These are phyloP conservation scores for Flaveria robusta DNA, from an alignment of 129 eudicot genomes.

Conservation along the genomic window DNA sequence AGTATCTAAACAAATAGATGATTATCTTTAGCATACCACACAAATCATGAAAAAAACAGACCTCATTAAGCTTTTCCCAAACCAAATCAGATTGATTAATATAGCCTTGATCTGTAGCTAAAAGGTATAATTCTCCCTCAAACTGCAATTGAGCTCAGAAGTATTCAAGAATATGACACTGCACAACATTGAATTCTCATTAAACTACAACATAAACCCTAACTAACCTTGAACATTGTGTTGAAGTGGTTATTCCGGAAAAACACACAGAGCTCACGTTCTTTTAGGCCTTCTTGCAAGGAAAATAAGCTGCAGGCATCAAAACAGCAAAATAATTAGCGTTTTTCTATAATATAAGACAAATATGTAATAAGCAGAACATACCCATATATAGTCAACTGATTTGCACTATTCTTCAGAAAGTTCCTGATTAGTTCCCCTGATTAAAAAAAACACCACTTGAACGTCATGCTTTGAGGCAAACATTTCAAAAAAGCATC, in stretches of 20 bases:
- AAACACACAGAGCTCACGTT: conserved; percentile 87
- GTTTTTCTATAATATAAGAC: background rate
- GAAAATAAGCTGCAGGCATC: conserved; percentile 60
- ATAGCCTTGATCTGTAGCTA: conserved; percentile 95
- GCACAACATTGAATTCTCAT: conserved; percentile 3
- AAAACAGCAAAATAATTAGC: background rate
- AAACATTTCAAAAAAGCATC: conserved; percentile 4
- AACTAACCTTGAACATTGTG: conserved; percentile 95
- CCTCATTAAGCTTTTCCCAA: conserved; percentile 98
- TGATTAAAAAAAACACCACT: conserved; percentile 32
- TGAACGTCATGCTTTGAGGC: conserved; percentile 18
- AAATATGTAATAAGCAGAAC: conserved; percentile 20
- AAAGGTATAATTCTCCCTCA: conserved; percentile 74
- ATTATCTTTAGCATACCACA: background rate
- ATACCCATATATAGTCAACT: conserved; percentile 82
- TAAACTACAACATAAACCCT: conserved; percentile 10
- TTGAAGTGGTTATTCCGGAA: conserved; percentile 97
- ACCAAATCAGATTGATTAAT: conserved; percentile 86
- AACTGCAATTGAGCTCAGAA: conserved; percentile 54
- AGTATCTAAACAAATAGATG: background rate
- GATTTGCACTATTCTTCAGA: conserved; percentile 78
- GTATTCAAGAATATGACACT: conserved; percentile 8
- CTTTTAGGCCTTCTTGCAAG: conserved; percentile 83
- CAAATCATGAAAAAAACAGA: conserved; percentile 19
- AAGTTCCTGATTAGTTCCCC: conserved; percentile 79